Evolutionary conservation across 176 grass and related monocot species (phyloP).

Genomic region (Luzula sylvatica): DNA sequence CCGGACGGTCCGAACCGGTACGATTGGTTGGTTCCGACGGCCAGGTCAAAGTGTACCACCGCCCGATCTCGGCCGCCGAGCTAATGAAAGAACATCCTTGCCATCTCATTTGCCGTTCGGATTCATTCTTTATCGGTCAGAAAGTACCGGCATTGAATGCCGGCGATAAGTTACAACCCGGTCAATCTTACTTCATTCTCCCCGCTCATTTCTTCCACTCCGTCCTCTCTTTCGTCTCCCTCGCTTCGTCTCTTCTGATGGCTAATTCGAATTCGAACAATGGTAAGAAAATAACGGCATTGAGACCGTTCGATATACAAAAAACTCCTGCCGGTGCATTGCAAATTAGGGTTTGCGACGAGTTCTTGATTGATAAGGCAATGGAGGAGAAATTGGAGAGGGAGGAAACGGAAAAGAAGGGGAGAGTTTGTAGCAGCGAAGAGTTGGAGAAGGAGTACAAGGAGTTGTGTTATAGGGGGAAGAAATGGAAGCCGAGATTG

Average conservation of each 20-base stretch:
- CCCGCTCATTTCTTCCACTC: constrained; percentile 84
- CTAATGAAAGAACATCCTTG: constrained; percentile 69
- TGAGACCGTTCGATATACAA: constrained; percentile 56
- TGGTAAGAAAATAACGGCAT: not conserved
- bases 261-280: not conserved
- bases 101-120: constrained; percentile 81
- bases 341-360: constrained; percentile 71
- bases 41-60: constrained; percentile 33
- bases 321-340: constrained; percentile 54
- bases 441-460: constrained; percentile 74
- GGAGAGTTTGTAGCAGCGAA: constrained; percentile 29
- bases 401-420: not conserved
- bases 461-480: constrained; percentile 29
- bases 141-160: constrained; percentile 52
- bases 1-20: not conserved
- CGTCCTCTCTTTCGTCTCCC: constrained; percentile 76
- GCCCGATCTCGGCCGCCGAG: constrained; percentile 55
- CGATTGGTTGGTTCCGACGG: constrained; percentile 56
- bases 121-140: constrained; percentile 76
- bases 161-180: constrained; percentile 40
- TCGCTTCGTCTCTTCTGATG: constrained; percentile 47
- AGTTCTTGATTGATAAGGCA: constrained; percentile 34
- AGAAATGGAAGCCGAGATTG: constrained; percentile 23
- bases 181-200: constrained; percentile 76
- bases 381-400: not conserved